Percentiles rank a stretch among this genome's conserved stretches.
These are phyloP conservation scores for Trametes sanguinea DNA, from an alignment of 768 basidiomycete species.

Conservation along the genomic window DNA sequence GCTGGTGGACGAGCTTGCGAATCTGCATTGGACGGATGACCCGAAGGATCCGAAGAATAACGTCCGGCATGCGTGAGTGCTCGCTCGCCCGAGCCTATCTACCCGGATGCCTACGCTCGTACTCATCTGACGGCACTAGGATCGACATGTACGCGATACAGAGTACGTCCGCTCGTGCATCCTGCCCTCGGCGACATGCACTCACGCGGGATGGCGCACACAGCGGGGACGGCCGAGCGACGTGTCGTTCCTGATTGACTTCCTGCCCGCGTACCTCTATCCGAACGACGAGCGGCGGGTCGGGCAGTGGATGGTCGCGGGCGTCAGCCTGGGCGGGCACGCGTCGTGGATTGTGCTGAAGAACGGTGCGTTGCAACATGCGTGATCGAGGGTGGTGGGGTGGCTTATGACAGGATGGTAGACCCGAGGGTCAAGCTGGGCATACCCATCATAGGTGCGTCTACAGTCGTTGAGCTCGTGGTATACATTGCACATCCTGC, in stretches of 20 bases:
- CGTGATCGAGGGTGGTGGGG: too few relatives aligned
- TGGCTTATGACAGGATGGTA: constrained; percentile 15
- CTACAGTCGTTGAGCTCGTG: too few relatives aligned
- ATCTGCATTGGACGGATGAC: constrained; percentile 36
- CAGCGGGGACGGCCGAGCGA: constrained; percentile 71
- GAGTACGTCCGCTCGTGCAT: constrained; percentile 29
- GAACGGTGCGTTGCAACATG: constrained; percentile 35
- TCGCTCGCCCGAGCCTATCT: not conserved
- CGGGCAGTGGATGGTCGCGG: constrained; percentile 68
- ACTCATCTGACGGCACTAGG: constrained; percentile 27
- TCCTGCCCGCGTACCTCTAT: constrained; percentile 71
- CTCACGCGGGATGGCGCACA: not conserved
- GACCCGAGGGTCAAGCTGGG: constrained; percentile 45
- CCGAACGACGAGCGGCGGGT: constrained; percentile 62
- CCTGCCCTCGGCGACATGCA: not conserved
- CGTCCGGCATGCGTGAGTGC: constrained; percentile 43
- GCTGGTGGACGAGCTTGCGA: constrained; percentile 37
- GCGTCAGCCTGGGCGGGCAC: constrained; percentile 84
- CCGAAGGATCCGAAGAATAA: constrained; percentile 37
- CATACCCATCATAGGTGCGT: constrained; percentile 40
- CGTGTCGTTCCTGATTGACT: constrained; percentile 78
- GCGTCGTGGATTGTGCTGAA: constrained; percentile 70
- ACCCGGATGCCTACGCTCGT: not conserved
- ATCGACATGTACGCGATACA: constrained; percentile 52
- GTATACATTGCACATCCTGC: not conserved